Evolutionary conservation across 2,329 filamentous ascomycete species (phyloP), one percentile per base, ranked within the genome.

Genomic region (Scytalidium lignicola): DNA sequence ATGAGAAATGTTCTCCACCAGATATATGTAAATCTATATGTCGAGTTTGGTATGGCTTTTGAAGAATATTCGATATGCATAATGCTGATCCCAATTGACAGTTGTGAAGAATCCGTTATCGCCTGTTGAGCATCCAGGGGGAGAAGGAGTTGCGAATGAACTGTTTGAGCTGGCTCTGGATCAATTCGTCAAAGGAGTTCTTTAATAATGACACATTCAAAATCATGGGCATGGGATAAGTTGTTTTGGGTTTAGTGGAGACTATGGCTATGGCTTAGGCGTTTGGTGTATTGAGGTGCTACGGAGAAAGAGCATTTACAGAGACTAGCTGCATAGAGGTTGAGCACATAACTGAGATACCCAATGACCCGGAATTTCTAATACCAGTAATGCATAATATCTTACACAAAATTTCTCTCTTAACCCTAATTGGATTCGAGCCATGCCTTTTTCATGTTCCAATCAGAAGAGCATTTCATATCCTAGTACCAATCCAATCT

Each of bases 1-100:
- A 92, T 99, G 82, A 82, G 91, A 41, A 90, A 95, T 60, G 92
- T 95, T 19, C 72, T 99, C 62, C 91, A 99, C 67, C 93, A 99
- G 76, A 96, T 99, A 55, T 99, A 96, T 69, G 95, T 96, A 51
- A 97, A 95, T 67, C 80, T 97, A 20, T 99, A 93, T 73, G 92
- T 99, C 17, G 93, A 99, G 73, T 99, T 93, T 62, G 86, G 87
- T 90, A 69, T 51, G 76, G 71, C 15, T 23, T 46, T 26, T 22
- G 12, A 8, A 10, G 13, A 12, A 13, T 28, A 15, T 26, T 18
- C 40, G 15, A 28, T 39, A 42, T 19, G 15, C 3, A 5, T 40
- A 28, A 22, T 13, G 5, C 20, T 29, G 17, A 46, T 51, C 22
- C 51, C 42, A n/a, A 49, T 18, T 19, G 10, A 40, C 52, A 85